These are phyloP conservation scores for Lentinus brumalis DNA, from an alignment of 768 basidiomycete species.

Conservation along the genomic window DNA sequence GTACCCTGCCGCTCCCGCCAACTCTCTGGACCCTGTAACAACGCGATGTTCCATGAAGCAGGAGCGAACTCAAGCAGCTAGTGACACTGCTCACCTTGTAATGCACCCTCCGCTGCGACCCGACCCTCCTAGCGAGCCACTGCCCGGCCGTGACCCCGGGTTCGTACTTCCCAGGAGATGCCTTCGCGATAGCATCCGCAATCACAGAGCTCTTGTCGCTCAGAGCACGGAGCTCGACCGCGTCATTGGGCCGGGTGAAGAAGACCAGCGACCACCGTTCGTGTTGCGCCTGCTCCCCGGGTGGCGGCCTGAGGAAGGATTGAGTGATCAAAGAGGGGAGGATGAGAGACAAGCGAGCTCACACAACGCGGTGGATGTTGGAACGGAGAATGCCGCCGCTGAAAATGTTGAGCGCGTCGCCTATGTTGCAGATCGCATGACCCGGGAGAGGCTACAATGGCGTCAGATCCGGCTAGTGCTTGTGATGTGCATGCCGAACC, in stretches of 20 bases:
- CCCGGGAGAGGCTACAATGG: slow-evolving; percentile 33
- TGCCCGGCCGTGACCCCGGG: slow-evolving; percentile 38
- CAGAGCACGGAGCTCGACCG: slow-evolving; percentile 51
- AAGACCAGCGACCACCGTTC: slow-evolving; percentile 71
- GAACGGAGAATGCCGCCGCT: slow-evolving; percentile 70
- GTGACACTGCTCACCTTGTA: slow-evolving; percentile 10
- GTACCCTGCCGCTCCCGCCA: slow-evolving; percentile 16
- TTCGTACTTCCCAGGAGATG: slow-evolving; percentile 35
- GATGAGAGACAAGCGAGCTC: slow-evolving; percentile 21
- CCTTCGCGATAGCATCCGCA: slow-evolving; percentile 41
- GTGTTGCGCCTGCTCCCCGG: slow-evolving; percentile 51
- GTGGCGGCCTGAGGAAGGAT: slow-evolving; percentile 48
- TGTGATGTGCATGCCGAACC: slow-evolving; percentile 34
- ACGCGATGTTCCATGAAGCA: no score
- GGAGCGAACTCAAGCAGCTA: no score
- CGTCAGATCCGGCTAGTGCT: neutral
- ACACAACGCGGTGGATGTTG: slow-evolving; percentile 65
- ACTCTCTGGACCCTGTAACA: slow-evolving; percentile 15
- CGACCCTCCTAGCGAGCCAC: slow-evolving; percentile 44
- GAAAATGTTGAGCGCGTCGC: slow-evolving; percentile 62
- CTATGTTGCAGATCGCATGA: slow-evolving; percentile 38
- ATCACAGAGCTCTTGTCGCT: slow-evolving; percentile 52
- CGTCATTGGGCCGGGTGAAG: slow-evolving; percentile 64
- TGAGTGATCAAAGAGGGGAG: neutral
- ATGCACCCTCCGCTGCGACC: slow-evolving; percentile 32